These are phyloP conservation scores for Nakazawaea populi DNA, from an alignment of 805 yeast species.

Conservation along the genomic window DNA sequence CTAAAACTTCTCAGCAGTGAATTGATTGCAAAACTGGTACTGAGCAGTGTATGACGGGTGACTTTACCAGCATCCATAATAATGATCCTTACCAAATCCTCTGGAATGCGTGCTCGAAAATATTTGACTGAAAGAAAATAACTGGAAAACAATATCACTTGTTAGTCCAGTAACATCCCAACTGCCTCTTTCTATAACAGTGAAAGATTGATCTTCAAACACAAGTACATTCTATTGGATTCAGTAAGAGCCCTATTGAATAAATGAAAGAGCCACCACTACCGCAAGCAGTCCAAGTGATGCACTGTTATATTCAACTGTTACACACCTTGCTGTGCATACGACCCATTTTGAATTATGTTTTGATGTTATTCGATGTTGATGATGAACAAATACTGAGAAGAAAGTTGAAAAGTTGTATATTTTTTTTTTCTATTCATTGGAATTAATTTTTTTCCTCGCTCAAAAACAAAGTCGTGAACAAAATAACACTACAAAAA, in stretches of 20 bases:
- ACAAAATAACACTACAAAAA: no score
- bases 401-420: not conserved
- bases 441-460: no score
- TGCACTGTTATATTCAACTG: constrained; percentile 13
- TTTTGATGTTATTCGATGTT: constrained; percentile 16
- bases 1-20: constrained; percentile 9
- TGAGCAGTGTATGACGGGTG: constrained; percentile 32
- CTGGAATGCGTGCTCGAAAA: no score
- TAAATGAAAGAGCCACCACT: constrained; percentile 10
- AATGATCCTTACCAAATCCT: no score
- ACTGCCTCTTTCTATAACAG: no score
- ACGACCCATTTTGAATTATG: constrained; percentile 92
- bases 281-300: constrained; percentile 28
- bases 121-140: no score
- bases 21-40: constrained; percentile 39
- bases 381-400: constrained; percentile 4
- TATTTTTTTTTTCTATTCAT: constrained; percentile 5
- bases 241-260: no score
- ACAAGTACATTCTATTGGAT: no score
- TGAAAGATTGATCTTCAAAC: no score
- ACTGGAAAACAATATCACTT: not conserved
- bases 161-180: not conserved
- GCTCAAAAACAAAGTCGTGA: no score
- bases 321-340: constrained; percentile 95
- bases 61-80: not conserved